These are phyloP conservation scores for Calocera viscosa DNA, from an alignment of 768 basidiomycete species.

Conservation along the genomic window DNA sequence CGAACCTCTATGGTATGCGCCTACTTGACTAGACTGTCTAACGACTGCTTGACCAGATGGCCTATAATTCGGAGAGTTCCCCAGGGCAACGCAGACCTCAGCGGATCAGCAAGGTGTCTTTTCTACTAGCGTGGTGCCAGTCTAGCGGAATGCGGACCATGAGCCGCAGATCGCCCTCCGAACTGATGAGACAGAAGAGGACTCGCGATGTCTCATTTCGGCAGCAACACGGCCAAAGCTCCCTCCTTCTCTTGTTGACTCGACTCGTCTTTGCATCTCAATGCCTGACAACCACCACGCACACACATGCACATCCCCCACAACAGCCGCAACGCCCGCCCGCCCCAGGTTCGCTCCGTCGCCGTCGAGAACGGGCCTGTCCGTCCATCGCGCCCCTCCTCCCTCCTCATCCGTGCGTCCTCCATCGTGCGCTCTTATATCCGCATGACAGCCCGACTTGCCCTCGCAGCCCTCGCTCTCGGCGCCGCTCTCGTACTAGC, in stretches of 20 bases:
- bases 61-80: too few species aligned
- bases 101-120: too few species aligned
- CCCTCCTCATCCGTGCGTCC: constrained; percentile 6
- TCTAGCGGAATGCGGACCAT: too few species aligned
- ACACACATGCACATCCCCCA: constrained; percentile 6
- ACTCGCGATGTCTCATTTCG: neutral
- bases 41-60: too few species aligned
- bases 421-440: neutral
- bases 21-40: too few species aligned
- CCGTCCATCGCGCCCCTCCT: neutral
- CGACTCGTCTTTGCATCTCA: neutral
- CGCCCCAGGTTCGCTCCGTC: neutral
- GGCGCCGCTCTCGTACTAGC: neutral
- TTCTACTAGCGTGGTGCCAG: too few species aligned
- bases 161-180: neutral
- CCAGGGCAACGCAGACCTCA: too few species aligned
- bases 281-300: constrained; percentile 6
- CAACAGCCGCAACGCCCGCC: neutral
- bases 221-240: neutral
- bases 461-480: neutral
- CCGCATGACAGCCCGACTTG: constrained; percentile 3
- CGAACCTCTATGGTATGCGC: too few species aligned
- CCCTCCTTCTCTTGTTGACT: neutral
- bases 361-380: neutral
- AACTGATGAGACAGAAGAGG: neutral